Evolutionary conservation across 2,329 filamentous ascomycete species (phyloP).

Genomic region (Penicillium sp.): DNA sequence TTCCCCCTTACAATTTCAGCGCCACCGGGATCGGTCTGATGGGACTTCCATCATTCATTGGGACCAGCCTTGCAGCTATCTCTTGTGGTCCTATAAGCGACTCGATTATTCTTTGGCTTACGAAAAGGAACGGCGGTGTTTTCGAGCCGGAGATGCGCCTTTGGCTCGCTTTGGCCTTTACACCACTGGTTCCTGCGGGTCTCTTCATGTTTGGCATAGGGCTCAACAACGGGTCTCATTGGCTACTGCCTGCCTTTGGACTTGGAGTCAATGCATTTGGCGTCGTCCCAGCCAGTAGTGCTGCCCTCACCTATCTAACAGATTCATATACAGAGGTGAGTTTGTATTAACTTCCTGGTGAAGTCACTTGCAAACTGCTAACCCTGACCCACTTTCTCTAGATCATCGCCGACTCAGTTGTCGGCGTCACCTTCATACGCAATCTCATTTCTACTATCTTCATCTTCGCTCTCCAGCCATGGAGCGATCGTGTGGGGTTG

Average conservation of each 20-base stretch:
- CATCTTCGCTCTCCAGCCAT: slow-evolving; percentile 49
- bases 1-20: slow-evolving; percentile 44
- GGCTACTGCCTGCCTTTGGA: slow-evolving; percentile 22
- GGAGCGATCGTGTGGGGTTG: slow-evolving; percentile 40
- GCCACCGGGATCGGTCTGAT: slow-evolving; percentile 42
- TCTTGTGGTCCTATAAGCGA: slow-evolving; percentile 41
- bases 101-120: slow-evolving; percentile 36
- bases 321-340: slow-evolving; percentile 34
- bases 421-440: slow-evolving; percentile 48
- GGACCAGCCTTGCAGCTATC: slow-evolving; percentile 38
- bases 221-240: slow-evolving; percentile 28
- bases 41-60: slow-evolving; percentile 44
- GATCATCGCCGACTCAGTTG: slow-evolving; percentile 52
- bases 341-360: too few species aligned
- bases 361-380: not conserved
- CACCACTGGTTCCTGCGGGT: slow-evolving; percentile 37
- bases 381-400: slow-evolving; percentile 21
- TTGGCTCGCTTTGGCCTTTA: slow-evolving; percentile 28
- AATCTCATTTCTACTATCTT: slow-evolving; percentile 50
- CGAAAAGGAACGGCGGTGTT: slow-evolving; percentile 41
- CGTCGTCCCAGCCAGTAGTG: slow-evolving; percentile 25
- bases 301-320: slow-evolving; percentile 31
- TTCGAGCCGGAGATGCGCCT: slow-evolving; percentile 51
- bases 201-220: slow-evolving; percentile 45
- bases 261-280: slow-evolving; percentile 24